Evolutionary conservation across 163 green algal genomes (phyloP).

Genomic region (Chlamydomonas reinhardtii): DNA sequence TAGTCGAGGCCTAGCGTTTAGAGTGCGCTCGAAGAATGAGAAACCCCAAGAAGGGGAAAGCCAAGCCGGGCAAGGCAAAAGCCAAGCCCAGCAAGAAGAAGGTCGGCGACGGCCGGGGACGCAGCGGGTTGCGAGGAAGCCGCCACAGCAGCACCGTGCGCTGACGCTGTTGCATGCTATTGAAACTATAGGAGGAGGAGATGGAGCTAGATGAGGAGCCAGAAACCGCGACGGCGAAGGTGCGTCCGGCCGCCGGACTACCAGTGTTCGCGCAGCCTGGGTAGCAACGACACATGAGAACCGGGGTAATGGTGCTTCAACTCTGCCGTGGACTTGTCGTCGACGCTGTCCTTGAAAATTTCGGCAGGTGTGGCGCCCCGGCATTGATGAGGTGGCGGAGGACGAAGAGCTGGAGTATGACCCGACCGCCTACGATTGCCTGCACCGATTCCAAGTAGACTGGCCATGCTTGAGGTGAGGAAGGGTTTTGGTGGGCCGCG

Average conservation of each 20-base stretch:
- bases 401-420: slow-evolving; percentile 97
- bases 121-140: no score
- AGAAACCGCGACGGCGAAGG: slow-evolving; percentile 19
- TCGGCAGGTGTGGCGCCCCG: slow-evolving; percentile 63
- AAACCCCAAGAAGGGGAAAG: slow-evolving; percentile 57
- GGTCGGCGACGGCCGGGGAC: not conserved
- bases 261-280: not conserved
- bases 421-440: slow-evolving; percentile 95
- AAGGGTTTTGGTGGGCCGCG: no score
- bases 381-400: slow-evolving; percentile 84
- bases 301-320: not conserved
- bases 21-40: slow-evolving; percentile 21
- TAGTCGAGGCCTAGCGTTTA: no score
- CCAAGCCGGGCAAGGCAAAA: slow-evolving; percentile 13
- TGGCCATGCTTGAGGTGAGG: slow-evolving; percentile 91
- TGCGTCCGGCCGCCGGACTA: not conserved
- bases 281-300: not conserved
- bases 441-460: slow-evolving; percentile 85
- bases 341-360: no score
- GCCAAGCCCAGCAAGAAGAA: slow-evolving; percentile 36
- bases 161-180: no score
- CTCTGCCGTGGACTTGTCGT: not conserved
- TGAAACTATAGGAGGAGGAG: slow-evolving; percentile 9
- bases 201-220: slow-evolving; percentile 47
- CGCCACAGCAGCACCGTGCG: not conserved